Conservation (phyloP, 2,329 filamentous ascomycete species). For the Fusarium pilosicola region DNA sequence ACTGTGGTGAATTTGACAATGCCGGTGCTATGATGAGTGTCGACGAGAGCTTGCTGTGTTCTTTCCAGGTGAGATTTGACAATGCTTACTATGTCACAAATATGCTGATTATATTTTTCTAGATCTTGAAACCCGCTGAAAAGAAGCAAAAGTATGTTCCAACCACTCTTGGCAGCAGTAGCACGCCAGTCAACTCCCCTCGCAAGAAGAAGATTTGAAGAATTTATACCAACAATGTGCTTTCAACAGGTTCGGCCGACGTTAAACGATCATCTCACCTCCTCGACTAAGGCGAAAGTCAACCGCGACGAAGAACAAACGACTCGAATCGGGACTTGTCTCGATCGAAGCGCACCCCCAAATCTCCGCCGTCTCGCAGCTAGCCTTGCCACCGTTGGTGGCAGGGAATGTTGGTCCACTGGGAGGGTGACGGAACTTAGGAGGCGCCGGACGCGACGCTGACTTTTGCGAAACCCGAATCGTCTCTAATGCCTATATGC, state of each 20-base stretch:
- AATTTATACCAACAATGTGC: conserved; percentile 70
- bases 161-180: conserved; percentile 71
- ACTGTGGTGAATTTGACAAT: conserved; percentile 99
- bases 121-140: conserved; percentile 99
- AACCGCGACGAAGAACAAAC: conserved; percentile 38
- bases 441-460: conserved; percentile 42
- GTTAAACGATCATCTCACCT: conserved; percentile 67
- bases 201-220: conserved; percentile 40
- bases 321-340: conserved; percentile 37
- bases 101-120: conserved; percentile 23
- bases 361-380: conserved; percentile 45
- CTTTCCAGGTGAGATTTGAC: conserved; percentile 81
- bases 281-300: conserved; percentile 41
- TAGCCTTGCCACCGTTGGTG: conserved; percentile 43
- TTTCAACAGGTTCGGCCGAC: conserved; percentile 93
- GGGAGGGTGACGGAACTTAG: conserved; percentile 44
- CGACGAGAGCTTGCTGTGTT: conserved; percentile 97
- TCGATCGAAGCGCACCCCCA: conserved; percentile 39
- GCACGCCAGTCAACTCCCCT: conserved; percentile 41
- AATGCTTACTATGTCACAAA: background rate
- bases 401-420: conserved; percentile 46
- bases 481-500: conserved; percentile 53
- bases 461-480: conserved; percentile 47
- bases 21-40: conserved; percentile 99
- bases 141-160: conserved; percentile 99